Evolutionary conservation across 1,284 basidiomycete species (phyloP), one percentile per base, ranked within the genome.

Genomic region (Rhodofomes roseus): DNA sequence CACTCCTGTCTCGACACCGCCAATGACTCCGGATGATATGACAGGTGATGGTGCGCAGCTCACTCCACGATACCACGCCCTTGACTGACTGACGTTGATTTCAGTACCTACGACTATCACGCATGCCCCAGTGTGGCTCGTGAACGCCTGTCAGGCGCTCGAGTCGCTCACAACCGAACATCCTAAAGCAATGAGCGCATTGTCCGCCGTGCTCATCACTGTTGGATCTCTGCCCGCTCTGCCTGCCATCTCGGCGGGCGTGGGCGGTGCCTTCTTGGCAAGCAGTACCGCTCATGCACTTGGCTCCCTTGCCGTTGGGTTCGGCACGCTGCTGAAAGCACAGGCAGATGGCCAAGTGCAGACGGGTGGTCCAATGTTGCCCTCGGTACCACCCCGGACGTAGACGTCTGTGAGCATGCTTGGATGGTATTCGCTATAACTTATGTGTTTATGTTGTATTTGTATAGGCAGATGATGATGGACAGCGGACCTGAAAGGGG

Each of bases 191-290:
- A 90, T 91, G 87, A 84, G 81, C 61, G 81, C 88, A 40, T 70
- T 91, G 56, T 86, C 86, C 60, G 89, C 89, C 6, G 82, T 91
- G 59, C 81, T 91, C 62, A 87, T 91, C 69, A 89, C 88, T 6
- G 85, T 86, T 46, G 89, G 89, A 41, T 84, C 85, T 37, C 78
- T 91, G 43, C 89, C 89, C 0, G 73, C 87, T 0, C 81, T 90
- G 39, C 89, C 89, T 23, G 86, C 79, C 1, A 80, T 90, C 65
- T 78, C 77, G 52, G 83, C 82, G 0, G 85, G 84, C 14, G 86
- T 84, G 6, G 87, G 87, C 23, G 88, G 88, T 22, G 85, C 86
- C 0, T 76, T 89, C 61, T 77, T 91, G 36, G 89, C 89, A 6
- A 82, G 86, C 14, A 80, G 83, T 16, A 85, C 89, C 5, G 86